phyloP scores from a whole-genome alignment of 2,329 filamentous ascomycete genomes.

The Apiospora sp. region DNA sequence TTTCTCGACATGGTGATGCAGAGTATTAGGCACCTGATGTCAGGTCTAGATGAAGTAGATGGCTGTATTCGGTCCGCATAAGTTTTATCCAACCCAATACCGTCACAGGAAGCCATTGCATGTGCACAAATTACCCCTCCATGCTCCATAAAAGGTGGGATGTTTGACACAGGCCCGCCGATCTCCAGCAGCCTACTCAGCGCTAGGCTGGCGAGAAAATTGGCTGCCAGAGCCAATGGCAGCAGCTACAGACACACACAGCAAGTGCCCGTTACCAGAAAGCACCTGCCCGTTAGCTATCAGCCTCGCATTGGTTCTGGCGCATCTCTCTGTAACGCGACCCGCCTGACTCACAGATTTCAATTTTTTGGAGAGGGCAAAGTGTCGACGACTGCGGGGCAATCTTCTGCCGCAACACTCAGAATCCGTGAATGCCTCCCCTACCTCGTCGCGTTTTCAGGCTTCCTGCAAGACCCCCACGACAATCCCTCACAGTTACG shows the following conservation, averaged over 20 bases:
- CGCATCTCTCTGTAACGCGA: slow-evolving; percentile 18
- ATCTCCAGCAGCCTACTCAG: not conserved
- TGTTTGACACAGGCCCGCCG: not conserved
- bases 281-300: slow-evolving; percentile 2
- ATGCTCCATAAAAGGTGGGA: not conserved
- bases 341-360: slow-evolving; percentile 26
- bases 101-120: not conserved
- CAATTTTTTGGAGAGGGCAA: slow-evolving; percentile 23
- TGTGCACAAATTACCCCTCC: slow-evolving; percentile 3
- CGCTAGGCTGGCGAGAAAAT: not conserved
- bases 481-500: not conserved
- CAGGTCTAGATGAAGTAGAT: not conserved
- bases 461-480: slow-evolving; percentile 22
- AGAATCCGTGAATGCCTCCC: slow-evolving; percentile 29
- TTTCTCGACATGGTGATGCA: too few relatives aligned
- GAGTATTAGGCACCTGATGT: too few relatives aligned
- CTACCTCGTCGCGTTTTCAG: slow-evolving; percentile 27
- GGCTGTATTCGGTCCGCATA: not conserved
- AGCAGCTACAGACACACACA: not conserved
- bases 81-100: not conserved
- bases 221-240: not conserved
- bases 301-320: slow-evolving; percentile 29
- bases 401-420: slow-evolving; percentile 3
- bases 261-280: not conserved
- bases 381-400: slow-evolving; percentile 7